Evolutionary conservation across 768 basidiomycete genomes (phyloP).

Genomic region (Tulasnella sp.): DNA sequence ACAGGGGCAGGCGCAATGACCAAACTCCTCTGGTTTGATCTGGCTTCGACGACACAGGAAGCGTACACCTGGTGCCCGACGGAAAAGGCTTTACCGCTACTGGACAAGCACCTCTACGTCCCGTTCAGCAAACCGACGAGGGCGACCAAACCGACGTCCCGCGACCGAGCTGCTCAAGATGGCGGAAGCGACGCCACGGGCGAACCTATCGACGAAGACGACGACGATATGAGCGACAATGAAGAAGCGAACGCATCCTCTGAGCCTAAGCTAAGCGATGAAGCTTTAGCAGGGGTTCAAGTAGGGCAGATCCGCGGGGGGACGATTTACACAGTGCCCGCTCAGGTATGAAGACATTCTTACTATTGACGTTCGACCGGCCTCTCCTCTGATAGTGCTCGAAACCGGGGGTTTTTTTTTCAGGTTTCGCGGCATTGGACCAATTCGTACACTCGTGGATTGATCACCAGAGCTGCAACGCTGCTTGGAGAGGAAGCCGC

Average conservation of each 20-base stretch:
- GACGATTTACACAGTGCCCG: slow-evolving; percentile 6
- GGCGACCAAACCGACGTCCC: neutral
- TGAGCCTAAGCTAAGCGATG: neutral
- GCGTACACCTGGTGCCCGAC: slow-evolving; percentile 78
- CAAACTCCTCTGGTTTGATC: no score
- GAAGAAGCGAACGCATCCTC: neutral
- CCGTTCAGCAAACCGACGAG: slow-evolving; percentile 62
- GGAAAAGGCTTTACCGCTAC: slow-evolving; percentile 56
- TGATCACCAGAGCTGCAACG: slow-evolving; percentile 17
- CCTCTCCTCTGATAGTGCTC: neutral
- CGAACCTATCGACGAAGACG: neutral
- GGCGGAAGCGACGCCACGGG: neutral
- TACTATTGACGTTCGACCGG: neutral
- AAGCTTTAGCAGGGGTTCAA: neutral
- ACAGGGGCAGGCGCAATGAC: no score
- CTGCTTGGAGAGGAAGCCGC: slow-evolving; percentile 25
- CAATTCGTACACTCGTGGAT: neutral
- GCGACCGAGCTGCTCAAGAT: neutral
- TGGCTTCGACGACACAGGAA: slow-evolving; percentile 53
- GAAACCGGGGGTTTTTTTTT: neutral
- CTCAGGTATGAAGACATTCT: slow-evolving; percentile 13
- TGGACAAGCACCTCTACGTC: slow-evolving; percentile 71
- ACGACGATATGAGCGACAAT: slow-evolving; percentile 3
- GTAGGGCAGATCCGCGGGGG: slow-evolving; percentile 15
- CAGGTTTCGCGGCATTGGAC: slow-evolving; percentile 17